A percentile compares a stretch with the other conserved stretches of the same genome.
phyloP scores from a whole-genome alignment of 345 rosid genomes.

The Sisymbrium altissimum region DNA sequence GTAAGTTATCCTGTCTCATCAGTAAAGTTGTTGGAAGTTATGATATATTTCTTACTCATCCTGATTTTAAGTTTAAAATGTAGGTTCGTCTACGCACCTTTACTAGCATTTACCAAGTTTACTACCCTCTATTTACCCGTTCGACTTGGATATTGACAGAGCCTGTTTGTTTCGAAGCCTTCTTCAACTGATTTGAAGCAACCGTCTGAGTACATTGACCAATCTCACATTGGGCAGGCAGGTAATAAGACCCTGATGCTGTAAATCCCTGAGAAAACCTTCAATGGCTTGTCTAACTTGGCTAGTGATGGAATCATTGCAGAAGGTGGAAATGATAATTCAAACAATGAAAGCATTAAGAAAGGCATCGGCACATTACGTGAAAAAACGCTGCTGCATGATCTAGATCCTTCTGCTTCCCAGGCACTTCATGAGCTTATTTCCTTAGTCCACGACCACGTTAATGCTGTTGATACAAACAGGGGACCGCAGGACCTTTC shows the following conservation, averaged over 20 bases:
- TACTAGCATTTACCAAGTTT: constrained; percentile 1
- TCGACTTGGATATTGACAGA: constrained; percentile 30
- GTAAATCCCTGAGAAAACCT: background rate
- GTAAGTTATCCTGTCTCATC: constrained; percentile 33
- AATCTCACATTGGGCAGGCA: constrained; percentile 23
- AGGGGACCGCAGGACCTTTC: constrained; percentile 32
- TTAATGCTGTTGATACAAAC: constrained; percentile 45
- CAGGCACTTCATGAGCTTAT: constrained; percentile 69
- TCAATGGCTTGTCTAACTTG: background rate
- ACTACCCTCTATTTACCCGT: background rate
- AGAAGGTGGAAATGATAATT: constrained; percentile 35
- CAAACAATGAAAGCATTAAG: constrained; percentile 27
- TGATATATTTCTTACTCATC: constrained; percentile 9
- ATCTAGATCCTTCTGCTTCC: constrained; percentile 45
- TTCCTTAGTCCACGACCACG: constrained; percentile 66
- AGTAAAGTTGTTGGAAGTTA: constrained; percentile 5
- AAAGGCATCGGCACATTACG: constrained; percentile 32
- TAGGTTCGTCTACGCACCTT: background rate
- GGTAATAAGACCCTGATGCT: constrained; percentile 22
- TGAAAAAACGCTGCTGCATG: constrained; percentile 37
- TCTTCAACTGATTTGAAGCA: constrained; percentile 17
- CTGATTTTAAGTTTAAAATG: background rate
- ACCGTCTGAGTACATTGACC: constrained; percentile 11
- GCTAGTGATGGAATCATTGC: constrained; percentile 12
- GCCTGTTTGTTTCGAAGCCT: constrained; percentile 17